Conservation (phyloP, 495 filamentous ascomycete genomes). For the Melanomma pulvis-pyrius region DNA sequence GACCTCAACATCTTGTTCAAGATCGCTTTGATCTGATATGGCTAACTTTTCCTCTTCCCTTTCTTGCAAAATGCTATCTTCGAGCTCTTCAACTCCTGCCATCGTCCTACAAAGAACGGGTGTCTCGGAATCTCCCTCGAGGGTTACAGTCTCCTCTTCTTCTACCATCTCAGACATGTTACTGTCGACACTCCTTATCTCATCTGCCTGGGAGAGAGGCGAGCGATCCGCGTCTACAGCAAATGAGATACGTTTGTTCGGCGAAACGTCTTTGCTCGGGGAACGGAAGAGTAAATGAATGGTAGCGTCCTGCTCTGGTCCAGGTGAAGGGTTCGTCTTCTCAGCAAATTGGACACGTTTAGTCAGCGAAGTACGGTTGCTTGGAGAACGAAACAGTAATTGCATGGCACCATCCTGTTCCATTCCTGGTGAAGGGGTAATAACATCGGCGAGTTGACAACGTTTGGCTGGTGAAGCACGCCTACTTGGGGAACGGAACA, state of each 20-base stretch:
- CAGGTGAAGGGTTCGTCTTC: too few relatives aligned
- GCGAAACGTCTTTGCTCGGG: not conserved
- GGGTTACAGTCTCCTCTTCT: not conserved
- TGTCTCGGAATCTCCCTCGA: not conserved
- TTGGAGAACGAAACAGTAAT: not conserved
- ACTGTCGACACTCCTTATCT: not conserved
- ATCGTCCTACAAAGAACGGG: not conserved
- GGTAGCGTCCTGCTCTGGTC: too few relatives aligned
- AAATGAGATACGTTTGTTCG: not conserved
- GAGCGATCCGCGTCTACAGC: not conserved
- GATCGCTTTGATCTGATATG: not conserved
- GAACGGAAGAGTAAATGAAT: not conserved
- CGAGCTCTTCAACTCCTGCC: not conserved
- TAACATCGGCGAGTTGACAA: not conserved
- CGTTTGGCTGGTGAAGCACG: not conserved
- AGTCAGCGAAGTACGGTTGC: not conserved
- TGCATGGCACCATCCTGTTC: not conserved
- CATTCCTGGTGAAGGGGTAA: not conserved
- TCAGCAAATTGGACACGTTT: too few relatives aligned
- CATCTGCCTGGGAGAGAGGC: not conserved
- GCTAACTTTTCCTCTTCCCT: not conserved
- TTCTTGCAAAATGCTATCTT: not conserved
- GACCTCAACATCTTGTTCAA: not conserved
- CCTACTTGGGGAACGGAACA: not conserved
- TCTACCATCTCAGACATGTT: not conserved